These are phyloP conservation scores for Myochromella boudieri DNA, from an alignment of 768 basidiomycete species.

Conservation along the genomic window DNA sequence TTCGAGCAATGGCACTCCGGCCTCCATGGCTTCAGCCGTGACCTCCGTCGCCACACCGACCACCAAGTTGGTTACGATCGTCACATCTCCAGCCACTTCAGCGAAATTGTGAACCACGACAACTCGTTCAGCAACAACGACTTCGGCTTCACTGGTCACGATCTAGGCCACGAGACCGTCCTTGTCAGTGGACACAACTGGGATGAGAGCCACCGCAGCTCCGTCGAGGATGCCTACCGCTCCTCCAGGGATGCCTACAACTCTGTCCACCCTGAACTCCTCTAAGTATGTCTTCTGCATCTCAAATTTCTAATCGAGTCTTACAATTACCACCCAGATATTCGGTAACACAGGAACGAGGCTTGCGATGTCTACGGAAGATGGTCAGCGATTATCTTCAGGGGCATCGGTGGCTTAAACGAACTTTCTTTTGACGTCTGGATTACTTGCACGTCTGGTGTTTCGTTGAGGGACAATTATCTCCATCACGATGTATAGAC, in stretches of 20 bases:
- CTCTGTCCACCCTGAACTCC: slow-evolving; percentile 14
- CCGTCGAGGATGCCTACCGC: slow-evolving; percentile 34
- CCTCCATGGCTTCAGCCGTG: slow-evolving; percentile 38
- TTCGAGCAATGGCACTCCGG: slow-evolving; percentile 44
- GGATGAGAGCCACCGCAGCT: slow-evolving; percentile 23
- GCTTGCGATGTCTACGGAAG: background rate
- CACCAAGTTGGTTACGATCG: slow-evolving; percentile 40
- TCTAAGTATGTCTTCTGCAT: slow-evolving; percentile 8
- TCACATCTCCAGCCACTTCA: slow-evolving; percentile 32
- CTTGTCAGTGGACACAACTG: slow-evolving; percentile 41
- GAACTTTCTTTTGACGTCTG: slow-evolving; percentile 7
- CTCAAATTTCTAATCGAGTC: background rate
- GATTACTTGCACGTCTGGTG: slow-evolving; percentile 7
- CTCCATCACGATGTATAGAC: slow-evolving; percentile 8
- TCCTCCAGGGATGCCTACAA: slow-evolving; percentile 26
- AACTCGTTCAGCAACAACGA: slow-evolving; percentile 36
- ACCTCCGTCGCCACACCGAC: slow-evolving; percentile 39
- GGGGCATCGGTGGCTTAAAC: background rate
- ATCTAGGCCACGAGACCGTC: slow-evolving; percentile 38
- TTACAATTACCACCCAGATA: background rate
- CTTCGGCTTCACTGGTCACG: slow-evolving; percentile 39
- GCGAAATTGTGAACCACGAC: slow-evolving; percentile 31
- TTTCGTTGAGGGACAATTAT: slow-evolving; percentile 14
- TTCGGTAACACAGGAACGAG: background rate
- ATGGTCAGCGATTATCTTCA: background rate